These are phyloP conservation scores for Bryum argenteum DNA, from an alignment of 225 moss, liverwort and hornwort species.

Conservation along the genomic window DNA sequence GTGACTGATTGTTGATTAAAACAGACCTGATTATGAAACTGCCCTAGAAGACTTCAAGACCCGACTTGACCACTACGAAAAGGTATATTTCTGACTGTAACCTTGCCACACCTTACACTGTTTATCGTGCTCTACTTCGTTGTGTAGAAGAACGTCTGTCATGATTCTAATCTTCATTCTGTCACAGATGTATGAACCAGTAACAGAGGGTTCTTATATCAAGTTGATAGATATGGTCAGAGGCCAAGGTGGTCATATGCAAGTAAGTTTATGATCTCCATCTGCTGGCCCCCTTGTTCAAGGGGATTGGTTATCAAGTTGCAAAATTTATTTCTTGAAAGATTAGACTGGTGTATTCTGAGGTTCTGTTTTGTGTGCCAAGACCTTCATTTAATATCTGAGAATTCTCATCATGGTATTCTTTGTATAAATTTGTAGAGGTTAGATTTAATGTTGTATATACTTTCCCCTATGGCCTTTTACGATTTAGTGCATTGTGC, in stretches of 20 bases:
- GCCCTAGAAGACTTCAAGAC: constrained; percentile 67
- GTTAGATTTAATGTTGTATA: too few species aligned
- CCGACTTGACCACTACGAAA: constrained; percentile 74
- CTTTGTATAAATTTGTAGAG: too few species aligned
- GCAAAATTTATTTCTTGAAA: neutral
- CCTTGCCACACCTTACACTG: neutral
- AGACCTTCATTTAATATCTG: neutral
- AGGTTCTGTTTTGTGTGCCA: neutral
- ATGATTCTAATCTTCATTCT: constrained; percentile 14
- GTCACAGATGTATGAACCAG: constrained; percentile 71
- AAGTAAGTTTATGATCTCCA: constrained; percentile 42
- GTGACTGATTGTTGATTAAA: constrained; percentile 17
- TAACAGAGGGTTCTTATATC: constrained; percentile 77
- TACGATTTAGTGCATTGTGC: constrained; percentile 15
- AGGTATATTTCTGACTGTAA: constrained; percentile 33
- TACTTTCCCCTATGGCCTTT: too few species aligned
- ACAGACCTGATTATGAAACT: constrained; percentile 62
- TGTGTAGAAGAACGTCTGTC: neutral
- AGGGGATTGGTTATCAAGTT: neutral
- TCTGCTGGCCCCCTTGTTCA: constrained; percentile 1
- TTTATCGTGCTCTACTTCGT: neutral
- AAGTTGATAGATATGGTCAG: constrained; percentile 85
- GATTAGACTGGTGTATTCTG: neutral
- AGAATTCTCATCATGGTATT: too few species aligned
- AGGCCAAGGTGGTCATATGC: constrained; percentile 62